Conservation (phyloP, 208 protist species). For the Trichomonas vaginalis region DNA sequence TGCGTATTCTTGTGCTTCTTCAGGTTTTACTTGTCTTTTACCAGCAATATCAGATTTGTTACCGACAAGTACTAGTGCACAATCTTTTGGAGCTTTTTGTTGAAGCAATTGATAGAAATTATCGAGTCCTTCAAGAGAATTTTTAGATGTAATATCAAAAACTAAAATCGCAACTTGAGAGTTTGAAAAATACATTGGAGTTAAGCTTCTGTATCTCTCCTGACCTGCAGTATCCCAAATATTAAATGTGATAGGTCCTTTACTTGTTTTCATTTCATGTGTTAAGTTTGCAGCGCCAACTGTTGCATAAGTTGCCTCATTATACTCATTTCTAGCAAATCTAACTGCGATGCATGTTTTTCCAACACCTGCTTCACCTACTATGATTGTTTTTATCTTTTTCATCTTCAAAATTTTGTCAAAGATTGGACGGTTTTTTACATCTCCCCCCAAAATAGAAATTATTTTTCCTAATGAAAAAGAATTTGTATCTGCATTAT, state of each 20-base stretch:
- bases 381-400: not conserved
- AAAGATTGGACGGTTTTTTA: not conserved
- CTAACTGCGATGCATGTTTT: not conserved
- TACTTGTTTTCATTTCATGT: not conserved
- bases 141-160: not conserved
- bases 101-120: not conserved
- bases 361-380: not conserved
- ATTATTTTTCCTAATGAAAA: too few relatives aligned
- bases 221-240: slow-evolving; percentile 3
- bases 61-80: not conserved
- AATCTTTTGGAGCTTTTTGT: not conserved
- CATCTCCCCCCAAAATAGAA: not conserved
- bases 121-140: not conserved
- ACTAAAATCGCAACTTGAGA: not conserved
- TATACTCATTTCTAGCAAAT: not conserved
- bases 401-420: not conserved
- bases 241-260: not conserved
- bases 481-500: too few relatives aligned
- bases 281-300: not conserved
- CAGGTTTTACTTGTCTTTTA: not conserved
- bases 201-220: not conserved
- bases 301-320: not conserved
- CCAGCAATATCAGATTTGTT: not conserved
- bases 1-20: not conserved
- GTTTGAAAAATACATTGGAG: not conserved